A percentile compares a stretch with the other conserved stretches of the same genome.
Evolutionary conservation across 352 stramenopile species (phyloP).

Genomic region (Globisporangium viniferum): DNA sequence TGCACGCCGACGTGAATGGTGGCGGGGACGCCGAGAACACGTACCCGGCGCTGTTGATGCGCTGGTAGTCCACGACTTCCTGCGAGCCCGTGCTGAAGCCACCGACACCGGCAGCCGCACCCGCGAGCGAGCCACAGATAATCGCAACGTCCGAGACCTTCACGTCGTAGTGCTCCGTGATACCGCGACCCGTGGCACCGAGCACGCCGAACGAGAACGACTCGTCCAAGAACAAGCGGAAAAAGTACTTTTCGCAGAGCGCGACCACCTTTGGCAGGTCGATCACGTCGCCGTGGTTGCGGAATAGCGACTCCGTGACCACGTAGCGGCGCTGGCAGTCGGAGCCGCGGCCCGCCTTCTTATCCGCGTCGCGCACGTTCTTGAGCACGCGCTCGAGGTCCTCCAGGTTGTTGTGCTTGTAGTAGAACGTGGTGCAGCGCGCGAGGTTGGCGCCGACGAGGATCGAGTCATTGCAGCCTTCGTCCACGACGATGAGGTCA

Average conservation of each 20-base stretch:
- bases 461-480: conserved; percentile 95
- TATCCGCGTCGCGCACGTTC: conserved; percentile 85
- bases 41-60: conserved; percentile 97
- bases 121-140: conserved; percentile 93
- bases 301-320: conserved; percentile 97
- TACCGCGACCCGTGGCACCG: conserved; percentile 85
- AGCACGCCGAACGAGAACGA: conserved; percentile 94
- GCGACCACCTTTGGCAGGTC: conserved; percentile 92
- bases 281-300: conserved; percentile 95
- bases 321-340: conserved; percentile 95
- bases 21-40: conserved; percentile 97
- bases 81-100: conserved; percentile 96
- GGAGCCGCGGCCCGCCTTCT: conserved; percentile 68
- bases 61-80: conserved; percentile 98
- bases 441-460: conserved; percentile 91
- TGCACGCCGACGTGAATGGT: conserved; percentile 93
- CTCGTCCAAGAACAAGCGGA: conserved; percentile 88
- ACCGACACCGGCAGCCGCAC: conserved; percentile 91
- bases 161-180: conserved; percentile 82
- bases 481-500: conserved; percentile 96
- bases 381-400: conserved; percentile 94
- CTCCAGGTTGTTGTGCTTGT: conserved; percentile 98
- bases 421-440: conserved; percentile 93
- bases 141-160: conserved; percentile 89
- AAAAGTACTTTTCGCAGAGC: conserved; percentile 90